phyloP scores from a whole-genome alignment of 2,329 filamentous ascomycete species.

The Talaromyces sp. region DNA sequence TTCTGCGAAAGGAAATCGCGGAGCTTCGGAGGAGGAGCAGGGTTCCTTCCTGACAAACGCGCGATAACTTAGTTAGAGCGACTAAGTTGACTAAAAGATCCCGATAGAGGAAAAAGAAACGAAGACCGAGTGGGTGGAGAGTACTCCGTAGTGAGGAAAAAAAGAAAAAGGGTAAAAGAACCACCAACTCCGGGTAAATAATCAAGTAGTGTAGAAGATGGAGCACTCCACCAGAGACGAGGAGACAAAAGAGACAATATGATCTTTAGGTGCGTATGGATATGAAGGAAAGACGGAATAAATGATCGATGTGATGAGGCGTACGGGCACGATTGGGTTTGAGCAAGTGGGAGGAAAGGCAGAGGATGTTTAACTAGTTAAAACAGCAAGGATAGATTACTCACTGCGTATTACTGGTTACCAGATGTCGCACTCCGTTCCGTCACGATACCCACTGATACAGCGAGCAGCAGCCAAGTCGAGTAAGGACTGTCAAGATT shows the following conservation, averaged over 20 bases:
- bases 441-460: neutral
- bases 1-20: slow-evolving; percentile 1
- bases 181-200: slow-evolving; percentile 3
- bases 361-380: neutral
- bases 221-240: neutral
- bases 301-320: neutral
- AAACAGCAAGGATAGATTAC: neutral
- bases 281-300: neutral
- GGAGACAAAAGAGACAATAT: neutral
- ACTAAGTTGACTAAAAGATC: neutral
- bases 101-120: slow-evolving; percentile 1
- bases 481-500: neutral
- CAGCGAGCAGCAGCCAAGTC: neutral
- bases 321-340: slow-evolving; percentile 9
- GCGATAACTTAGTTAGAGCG: slow-evolving; percentile 1
- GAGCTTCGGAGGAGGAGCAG: slow-evolving; percentile 5
- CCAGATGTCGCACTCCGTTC: neutral
- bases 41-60: neutral
- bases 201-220: neutral
- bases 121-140: slow-evolving; percentile 3
- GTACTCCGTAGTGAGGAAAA: neutral
- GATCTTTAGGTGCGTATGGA: neutral
- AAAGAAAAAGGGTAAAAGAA: neutral
- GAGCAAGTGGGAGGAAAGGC: neutral
- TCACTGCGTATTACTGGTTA: neutral